Percentiles rank a stretch among this genome's conserved stretches.
These are phyloP conservation scores for Malus asiatica DNA, from an alignment of 306 rosid genomes.

Conservation along the genomic window DNA sequence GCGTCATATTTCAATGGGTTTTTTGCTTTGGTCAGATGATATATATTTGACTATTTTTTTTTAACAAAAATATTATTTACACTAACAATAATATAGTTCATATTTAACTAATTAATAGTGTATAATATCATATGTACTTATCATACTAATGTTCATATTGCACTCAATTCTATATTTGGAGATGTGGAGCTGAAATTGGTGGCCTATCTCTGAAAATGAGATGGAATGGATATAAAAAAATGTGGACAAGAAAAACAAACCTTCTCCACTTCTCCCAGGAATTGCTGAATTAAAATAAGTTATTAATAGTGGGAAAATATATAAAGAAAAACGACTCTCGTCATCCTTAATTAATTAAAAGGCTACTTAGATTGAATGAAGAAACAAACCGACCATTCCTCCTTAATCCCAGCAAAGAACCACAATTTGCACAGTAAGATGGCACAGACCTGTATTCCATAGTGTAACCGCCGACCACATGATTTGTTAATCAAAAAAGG, in stretches of 20 bases:
- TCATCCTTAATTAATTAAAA: conserved; percentile 13
- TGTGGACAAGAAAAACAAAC: background rate
- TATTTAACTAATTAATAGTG: background rate
- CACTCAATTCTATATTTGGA: background rate
- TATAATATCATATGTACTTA: background rate
- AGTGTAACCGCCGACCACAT: conserved; percentile 53
- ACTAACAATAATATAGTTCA: too few species aligned
- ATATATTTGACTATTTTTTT: background rate
- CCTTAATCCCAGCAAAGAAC: conserved; percentile 50
- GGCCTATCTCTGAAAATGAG: background rate
- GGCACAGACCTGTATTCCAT: conserved; percentile 9
- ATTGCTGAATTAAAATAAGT: background rate
- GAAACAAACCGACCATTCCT: conserved; percentile 63
- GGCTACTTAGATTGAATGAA: conserved; percentile 20
- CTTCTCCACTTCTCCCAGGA: background rate
- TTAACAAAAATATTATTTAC: too few species aligned
- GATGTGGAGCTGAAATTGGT: background rate
- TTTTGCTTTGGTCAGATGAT: background rate
- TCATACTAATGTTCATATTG: too few species aligned
- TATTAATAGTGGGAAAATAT: background rate
- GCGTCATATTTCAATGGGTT: too few species aligned
- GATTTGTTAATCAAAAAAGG: conserved; percentile 32
- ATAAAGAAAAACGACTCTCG: conserved; percentile 10
- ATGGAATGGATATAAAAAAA: background rate
- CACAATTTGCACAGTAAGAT: conserved; percentile 11